These are phyloP conservation scores for Ceratocystis alfenasii DNA, from an alignment of 2,329 filamentous ascomycete genomes.

Conservation along the genomic window DNA sequence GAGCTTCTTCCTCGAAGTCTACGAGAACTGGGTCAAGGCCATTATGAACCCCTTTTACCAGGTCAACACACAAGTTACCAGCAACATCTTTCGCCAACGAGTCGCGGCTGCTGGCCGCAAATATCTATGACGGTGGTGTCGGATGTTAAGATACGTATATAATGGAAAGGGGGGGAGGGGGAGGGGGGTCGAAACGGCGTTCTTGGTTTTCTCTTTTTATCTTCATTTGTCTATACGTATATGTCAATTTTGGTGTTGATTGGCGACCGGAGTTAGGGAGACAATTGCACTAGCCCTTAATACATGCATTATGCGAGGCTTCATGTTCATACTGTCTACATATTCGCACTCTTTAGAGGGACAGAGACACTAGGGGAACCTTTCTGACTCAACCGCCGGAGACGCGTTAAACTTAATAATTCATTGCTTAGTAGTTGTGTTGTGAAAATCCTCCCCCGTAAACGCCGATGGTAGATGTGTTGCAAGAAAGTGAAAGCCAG, in stretches of 20 bases:
- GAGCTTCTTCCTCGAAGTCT: conserved; percentile 89
- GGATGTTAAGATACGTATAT: conserved; percentile 24
- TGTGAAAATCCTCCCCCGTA: conserved; percentile 12
- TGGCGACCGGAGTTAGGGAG: conserved; percentile 10
- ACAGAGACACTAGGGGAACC: too few relatives aligned
- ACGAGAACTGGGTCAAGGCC: conserved; percentile 93
- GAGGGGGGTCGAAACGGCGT: neutral
- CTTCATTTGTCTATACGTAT: neutral
- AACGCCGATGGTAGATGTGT: conserved; percentile 21
- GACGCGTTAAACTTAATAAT: conserved; percentile 11
- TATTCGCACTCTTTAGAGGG: too few relatives aligned
- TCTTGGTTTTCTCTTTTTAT: neutral
- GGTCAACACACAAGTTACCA: conserved; percentile 72
- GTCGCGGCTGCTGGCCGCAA: conserved; percentile 86
- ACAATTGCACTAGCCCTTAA: neutral
- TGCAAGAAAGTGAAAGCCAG: conserved; percentile 14
- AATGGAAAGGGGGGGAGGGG: neutral
- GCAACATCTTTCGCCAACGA: conserved; percentile 69
- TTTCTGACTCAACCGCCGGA: neutral
- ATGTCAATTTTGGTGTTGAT: neutral
- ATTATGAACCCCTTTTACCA: conserved; percentile 95
- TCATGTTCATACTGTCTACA: neutral
- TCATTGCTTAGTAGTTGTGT: conserved; percentile 17
- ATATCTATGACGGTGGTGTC: conserved; percentile 48
- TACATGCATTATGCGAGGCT: neutral